Evolutionary conservation across 176 grass and related monocot species (phyloP).

Genomic region (Paspalum vaginatum): DNA sequence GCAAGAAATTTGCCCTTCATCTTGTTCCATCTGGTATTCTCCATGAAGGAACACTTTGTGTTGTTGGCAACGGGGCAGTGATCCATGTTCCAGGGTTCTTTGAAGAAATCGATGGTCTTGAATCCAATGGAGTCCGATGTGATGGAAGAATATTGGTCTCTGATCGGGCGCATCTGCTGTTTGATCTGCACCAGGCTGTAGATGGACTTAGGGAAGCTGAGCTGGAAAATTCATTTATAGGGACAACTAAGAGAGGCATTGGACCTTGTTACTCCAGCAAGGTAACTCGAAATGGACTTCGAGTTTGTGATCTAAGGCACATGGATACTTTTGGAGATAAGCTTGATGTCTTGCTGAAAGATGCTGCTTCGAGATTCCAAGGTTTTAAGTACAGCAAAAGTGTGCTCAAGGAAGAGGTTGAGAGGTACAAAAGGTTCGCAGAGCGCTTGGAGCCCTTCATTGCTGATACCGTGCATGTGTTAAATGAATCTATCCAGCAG

Average conservation of each 20-base stretch:
- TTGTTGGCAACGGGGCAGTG: conserved; percentile 82
- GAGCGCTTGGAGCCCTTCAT: conserved; percentile 73
- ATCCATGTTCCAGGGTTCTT: conserved; percentile 86
- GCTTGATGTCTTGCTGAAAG: conserved; percentile 69
- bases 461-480: conserved; percentile 70
- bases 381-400: conserved; percentile 62
- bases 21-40: conserved; percentile 92
- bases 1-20: conserved; percentile 86
- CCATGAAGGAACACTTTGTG: conserved; percentile 63
- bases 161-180: conserved; percentile 77
- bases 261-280: conserved; percentile 89
- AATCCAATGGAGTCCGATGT: conserved; percentile 65
- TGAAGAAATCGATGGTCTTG: conserved; percentile 76
- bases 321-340: conserved; percentile 85
- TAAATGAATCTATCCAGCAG: conserved; percentile 67
- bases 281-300: conserved; percentile 73
- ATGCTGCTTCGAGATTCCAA: conserved; percentile 63
- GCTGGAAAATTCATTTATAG: conserved; percentile 70
- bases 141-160: conserved; percentile 72
- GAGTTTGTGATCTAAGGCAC: conserved; percentile 75
- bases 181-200: conserved; percentile 79
- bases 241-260: conserved; percentile 87
- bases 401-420: conserved; percentile 73
- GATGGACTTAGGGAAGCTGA: conserved; percentile 82
- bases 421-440: conserved; percentile 69